Base-by-base conservation (phyloP, 2,329 filamentous ascomycete genomes). In the Diaporthe capsici region DNA sequence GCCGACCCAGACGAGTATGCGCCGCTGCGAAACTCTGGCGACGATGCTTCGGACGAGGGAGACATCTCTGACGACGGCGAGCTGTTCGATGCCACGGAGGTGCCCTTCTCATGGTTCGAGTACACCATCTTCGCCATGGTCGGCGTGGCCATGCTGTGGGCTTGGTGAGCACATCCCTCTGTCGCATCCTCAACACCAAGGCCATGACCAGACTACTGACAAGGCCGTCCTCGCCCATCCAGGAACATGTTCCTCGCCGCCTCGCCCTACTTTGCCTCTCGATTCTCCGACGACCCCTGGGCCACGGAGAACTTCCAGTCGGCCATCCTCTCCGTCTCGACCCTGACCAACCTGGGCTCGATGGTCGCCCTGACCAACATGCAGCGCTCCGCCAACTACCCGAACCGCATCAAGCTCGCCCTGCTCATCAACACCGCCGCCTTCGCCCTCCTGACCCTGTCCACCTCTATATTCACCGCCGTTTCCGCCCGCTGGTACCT, bases 191-290 rank as follows among this genome's bases (percentile, higher is more conserved):
- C 13, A 7, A 9, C 15, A 31, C 25, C 22, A 20, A 28, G 8
- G 3, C 53, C 28, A 31, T 2, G 53, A 31, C 25, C 25, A 20
- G 25, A 65, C 61, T 13, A 67, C 71, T 60, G 39, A 25, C 49
- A 6, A 17, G 51, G 20, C 22, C 34, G 58, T 73, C 22, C 17
- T 42, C 49, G 2, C 17, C 71, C 4, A 22, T 20, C 13, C 79
- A 96, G 95, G 95, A 98, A 98, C 87, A 98, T 98, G 96, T 98
- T 98, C 84, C 91, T 98, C 79, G 96, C 97, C 61, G 95, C 96
- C 12, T 95, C 95, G 2, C 95, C 96, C 6, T 98, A 98, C 87
- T 98, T 98, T 85, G 92, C 96, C 81, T 89, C 88, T 68, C 95
- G 96, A 79, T 98, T 98, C 84, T 86, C 89, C 61, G 88, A 89